These are phyloP conservation scores for Lactarius quietus DNA, from an alignment of 768 basidiomycete species.

Conservation along the genomic window DNA sequence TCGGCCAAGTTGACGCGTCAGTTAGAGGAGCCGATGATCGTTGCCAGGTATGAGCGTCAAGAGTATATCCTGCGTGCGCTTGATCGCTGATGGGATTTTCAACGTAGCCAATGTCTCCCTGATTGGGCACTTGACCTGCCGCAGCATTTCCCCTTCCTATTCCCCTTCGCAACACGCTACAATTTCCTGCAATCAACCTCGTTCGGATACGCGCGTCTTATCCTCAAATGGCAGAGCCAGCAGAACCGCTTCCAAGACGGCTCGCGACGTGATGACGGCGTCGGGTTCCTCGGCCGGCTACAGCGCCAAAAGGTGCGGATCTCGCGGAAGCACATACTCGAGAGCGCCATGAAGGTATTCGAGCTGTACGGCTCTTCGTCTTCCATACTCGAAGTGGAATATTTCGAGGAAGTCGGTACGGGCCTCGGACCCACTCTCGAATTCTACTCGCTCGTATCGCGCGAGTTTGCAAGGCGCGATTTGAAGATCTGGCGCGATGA, in stretches of 20 bases:
- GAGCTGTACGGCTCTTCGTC: conserved; percentile 94
- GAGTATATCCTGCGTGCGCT: neutral
- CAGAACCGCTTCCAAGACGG: conserved; percentile 75
- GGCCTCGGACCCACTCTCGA: conserved; percentile 96
- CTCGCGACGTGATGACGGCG: conserved; percentile 82
- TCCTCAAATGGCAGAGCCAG: conserved; percentile 92
- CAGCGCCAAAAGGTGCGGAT: conserved; percentile 97
- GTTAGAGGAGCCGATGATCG: conserved; percentile 97
- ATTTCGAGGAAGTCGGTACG: conserved; percentile 98
- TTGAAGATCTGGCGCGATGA: conserved; percentile 91
- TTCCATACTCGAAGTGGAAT: conserved; percentile 94
- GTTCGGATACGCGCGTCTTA: conserved; percentile 94
- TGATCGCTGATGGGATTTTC: conserved; percentile 7
- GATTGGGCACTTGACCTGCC: conserved; percentile 97
- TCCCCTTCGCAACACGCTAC: conserved; percentile 97
- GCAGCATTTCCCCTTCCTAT: conserved; percentile 96
- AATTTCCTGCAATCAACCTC: conserved; percentile 97
- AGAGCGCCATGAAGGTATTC: conserved; percentile 94
- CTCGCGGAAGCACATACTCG: conserved; percentile 89
- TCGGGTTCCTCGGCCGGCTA: conserved; percentile 87
- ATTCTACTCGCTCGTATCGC: conserved; percentile 96
- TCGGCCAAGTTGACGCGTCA: conserved; percentile 97
- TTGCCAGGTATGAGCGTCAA: conserved; percentile 68
- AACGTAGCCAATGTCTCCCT: conserved; percentile 91
- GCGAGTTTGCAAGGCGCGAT: conserved; percentile 87